Base-by-base conservation (phyloP, 768 basidiomycete genomes). In the Suillus subluteus region DNA sequence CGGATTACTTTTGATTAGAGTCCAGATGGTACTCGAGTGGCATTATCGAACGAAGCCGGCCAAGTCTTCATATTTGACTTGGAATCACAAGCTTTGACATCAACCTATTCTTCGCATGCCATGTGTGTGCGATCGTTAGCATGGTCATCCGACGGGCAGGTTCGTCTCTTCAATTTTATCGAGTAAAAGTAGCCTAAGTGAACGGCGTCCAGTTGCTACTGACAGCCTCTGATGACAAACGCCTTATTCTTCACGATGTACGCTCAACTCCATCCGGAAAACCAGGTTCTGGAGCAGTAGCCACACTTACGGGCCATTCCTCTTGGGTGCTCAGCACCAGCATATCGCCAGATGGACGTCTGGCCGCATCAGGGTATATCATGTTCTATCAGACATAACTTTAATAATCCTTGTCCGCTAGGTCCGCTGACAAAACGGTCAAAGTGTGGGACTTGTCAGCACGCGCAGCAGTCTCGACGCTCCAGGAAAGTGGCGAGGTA, bases 151-250 rank as follows among this genome's bases (percentile, higher is more conserved):
- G 96, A 98, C 75, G 91, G 91, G 1, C 92, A 88, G 76, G 95
- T 96, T 74, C 67, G 88, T 82, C 30, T 9, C 26, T 9, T 0
- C n/a, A 4, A 18, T 11, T 44, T 41, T 16, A 21, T 38, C n/a
- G 18, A 48, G 37, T 16, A 6, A 26, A 61, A 18, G 46, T 54
- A 13, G 18, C 12, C 62, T 61, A 16, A 63, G 16, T 21, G 40
- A 61, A 46, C 52, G 52, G 66, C 30, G 54, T 62, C 43, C 15
- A 98, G 95, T 84, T 94, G 62, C 83, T 98, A 4, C 81, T 96
- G 62, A 95, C 94, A 52, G 96, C 91, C 3, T 96, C 95, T 4
- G 96, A 98, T 75, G 96, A 97, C 79, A 95, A 94, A 76, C 88
- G 93, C 21, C 89, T 98, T 66, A 89, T 95, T 63, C 79, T 97